These are phyloP conservation scores for Saturnispora serradocipensis DNA, from an alignment of 805 yeast genomes.

Conservation along the genomic window DNA sequence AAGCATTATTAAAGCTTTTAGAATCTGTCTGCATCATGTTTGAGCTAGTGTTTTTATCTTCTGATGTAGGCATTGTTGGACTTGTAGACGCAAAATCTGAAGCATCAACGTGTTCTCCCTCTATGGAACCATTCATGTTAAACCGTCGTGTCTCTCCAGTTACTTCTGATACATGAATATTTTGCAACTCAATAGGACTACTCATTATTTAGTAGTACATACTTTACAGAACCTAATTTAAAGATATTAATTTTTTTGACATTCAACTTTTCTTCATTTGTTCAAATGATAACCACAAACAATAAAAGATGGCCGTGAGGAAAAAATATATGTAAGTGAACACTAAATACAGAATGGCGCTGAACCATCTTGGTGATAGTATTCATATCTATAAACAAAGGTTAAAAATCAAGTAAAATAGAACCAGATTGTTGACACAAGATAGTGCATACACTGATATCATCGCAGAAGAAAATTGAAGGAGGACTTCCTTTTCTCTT, in stretches of 20 bases:
- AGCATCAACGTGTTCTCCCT: neutral
- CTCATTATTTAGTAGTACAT: neutral
- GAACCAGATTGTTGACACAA: neutral
- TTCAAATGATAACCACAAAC: neutral
- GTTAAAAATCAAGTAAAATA: too few relatives aligned
- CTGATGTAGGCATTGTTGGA: neutral
- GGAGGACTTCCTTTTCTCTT: slow-evolving; percentile 5
- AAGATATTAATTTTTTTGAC: neutral
- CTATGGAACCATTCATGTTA: neutral
- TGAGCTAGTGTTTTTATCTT: neutral
- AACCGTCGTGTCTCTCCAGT: neutral
- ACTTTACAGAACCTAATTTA: neutral
- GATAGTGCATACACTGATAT: neutral
- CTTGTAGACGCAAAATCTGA: neutral
- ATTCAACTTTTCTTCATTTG: neutral
- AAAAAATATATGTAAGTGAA: neutral
- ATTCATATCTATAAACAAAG: neutral
- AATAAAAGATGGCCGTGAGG: neutral
- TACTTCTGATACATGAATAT: neutral
- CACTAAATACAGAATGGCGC: neutral
- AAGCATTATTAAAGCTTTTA: neutral
- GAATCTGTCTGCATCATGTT: neutral
- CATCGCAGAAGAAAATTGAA: neutral
- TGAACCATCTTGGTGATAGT: neutral
- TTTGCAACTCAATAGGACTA: neutral